Base-by-base conservation (phyloP, 148 eudicot genomes). In the Rhododendron ferrugineum region DNA sequence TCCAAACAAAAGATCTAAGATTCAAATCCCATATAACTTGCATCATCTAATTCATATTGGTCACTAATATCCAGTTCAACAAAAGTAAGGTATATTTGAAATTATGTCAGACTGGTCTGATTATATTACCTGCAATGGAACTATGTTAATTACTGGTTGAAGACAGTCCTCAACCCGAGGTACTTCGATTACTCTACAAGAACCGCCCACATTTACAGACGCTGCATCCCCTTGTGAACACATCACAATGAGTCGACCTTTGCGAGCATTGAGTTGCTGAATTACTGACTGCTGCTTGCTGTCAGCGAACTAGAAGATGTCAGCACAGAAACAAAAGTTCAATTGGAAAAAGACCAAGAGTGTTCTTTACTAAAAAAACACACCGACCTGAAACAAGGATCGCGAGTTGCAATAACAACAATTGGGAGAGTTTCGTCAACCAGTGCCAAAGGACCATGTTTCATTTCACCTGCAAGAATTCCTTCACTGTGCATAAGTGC, bases 401-500 rank as follows among this genome's bases (percentile, higher is more conserved):
- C 99, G 68, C 89, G 98, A 78, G 99, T 95, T 62, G 99, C 98
- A 84, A 95, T 92, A 40, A 97, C 99, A 84, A 97, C 84, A 79
- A 97, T 97, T 42, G 98, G 98, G 78, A 97, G 98, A 87, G 87
- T 93, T 88, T 97, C 96, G 74, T 97, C 99, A 7, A 97, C 99
- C 78, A 97, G 91, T 49, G 98, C 99, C 79, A 97, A 85, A 23
- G 99, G 99, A 78, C 98, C 99, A 87, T 97, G 99, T 85, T 95
- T 97, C 98, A 95, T 95, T 91, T 97, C 99, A 54, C 99, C 99
- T 22, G 99, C 99, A 87, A 97, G 99, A 86, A 97, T 97, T 85
- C 98, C 98, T 90, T 97, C 99, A 87, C 99, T 95, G 88, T 97
- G 99, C 98, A 97, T 97, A 70, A 97, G 92, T 68, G 99, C 90